Conservation (phyloP, 1,284 basidiomycete genomes). For the Marasmius fiardii region DNA sequence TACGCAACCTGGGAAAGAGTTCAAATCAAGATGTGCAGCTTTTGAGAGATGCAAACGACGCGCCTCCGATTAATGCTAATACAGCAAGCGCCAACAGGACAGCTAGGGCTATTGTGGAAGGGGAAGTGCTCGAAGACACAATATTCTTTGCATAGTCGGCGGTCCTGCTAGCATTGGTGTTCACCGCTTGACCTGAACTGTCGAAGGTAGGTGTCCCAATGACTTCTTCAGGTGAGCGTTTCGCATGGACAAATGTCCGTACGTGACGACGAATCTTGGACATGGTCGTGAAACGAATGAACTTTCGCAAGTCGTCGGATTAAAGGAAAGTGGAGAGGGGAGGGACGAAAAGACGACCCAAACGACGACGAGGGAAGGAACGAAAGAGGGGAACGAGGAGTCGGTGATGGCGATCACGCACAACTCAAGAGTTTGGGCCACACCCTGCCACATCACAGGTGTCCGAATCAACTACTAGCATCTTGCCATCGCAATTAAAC, state of each 20-base stretch:
- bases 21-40: not conserved
- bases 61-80: slow-evolving; percentile 20
- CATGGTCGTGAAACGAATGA: too few species aligned
- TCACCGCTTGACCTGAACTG: not conserved
- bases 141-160: slow-evolving; percentile 3
- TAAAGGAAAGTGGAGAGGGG: too few species aligned
- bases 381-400: too few species aligned
- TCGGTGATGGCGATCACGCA: too few species aligned
- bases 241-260: not conserved
- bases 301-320: too few species aligned
- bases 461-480: too few species aligned
- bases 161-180: not conserved
- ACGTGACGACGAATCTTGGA: too few species aligned
- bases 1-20: not conserved
- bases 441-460: too few species aligned
- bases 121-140: slow-evolving; percentile 14
- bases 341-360: too few species aligned
- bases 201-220: not conserved
- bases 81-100: slow-evolving; percentile 16
- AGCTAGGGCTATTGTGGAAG: slow-evolving; percentile 19
- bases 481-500: too few species aligned
- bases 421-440: too few species aligned
- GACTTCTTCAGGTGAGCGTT: not conserved
- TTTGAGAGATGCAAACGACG: not conserved
- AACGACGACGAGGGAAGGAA: too few species aligned